Evolutionary conservation across 768 basidiomycete species (phyloP).

Genomic region (Rhodocollybia butyracea): DNA sequence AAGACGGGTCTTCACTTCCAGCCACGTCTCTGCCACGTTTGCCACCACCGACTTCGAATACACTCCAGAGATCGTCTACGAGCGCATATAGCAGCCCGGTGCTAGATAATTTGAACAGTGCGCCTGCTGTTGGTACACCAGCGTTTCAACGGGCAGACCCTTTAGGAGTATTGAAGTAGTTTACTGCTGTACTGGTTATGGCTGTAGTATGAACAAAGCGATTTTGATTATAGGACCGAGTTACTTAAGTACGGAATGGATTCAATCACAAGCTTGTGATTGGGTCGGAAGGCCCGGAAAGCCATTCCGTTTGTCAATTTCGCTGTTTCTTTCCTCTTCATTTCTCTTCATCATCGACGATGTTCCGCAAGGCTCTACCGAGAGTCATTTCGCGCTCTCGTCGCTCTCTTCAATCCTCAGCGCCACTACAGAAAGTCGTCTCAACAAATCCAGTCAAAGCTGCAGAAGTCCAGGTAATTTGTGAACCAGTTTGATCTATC

Average conservation of each 20-base stretch:
- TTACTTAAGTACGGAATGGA: too few species aligned
- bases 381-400: conserved; percentile 46
- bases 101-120: too few species aligned
- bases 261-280: neutral
- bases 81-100: neutral
- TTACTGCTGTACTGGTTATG: neutral
- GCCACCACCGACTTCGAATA: conserved; percentile 47
- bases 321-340: neutral
- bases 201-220: too few species aligned
- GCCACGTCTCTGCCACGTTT: conserved; percentile 46
- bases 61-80: conserved; percentile 22
- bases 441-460: conserved; percentile 77
- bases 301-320: neutral
- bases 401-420: conserved; percentile 66
- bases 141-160: conserved; percentile 9
- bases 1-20: conserved; percentile 24
- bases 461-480: conserved; percentile 71
- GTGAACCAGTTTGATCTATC: conserved; percentile 8
- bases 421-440: conserved; percentile 55
- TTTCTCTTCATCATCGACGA: conserved; percentile 21
- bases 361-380: conserved; percentile 66
- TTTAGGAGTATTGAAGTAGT: conserved; percentile 14
- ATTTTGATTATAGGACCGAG: too few species aligned
- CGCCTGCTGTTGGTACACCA: neutral
- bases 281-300: neutral